Base-by-base conservation (phyloP, 2,329 filamentous ascomycete species). In the Rugonectria rugulosa region DNA sequence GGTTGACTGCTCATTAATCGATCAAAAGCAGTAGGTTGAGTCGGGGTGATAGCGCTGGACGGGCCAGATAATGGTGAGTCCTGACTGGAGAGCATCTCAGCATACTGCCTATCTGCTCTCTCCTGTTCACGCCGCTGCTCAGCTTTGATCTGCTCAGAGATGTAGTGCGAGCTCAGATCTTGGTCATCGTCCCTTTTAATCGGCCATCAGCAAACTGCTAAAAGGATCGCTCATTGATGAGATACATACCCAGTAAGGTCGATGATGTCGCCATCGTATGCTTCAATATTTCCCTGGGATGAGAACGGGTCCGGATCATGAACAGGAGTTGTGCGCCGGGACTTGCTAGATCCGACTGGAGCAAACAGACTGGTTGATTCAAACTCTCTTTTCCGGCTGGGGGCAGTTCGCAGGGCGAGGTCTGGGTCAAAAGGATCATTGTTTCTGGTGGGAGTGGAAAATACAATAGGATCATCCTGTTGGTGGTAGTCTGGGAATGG, bases 241-340 rank as follows among this genome's bases (percentile, higher is more conserved):
- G 14, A 17, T 27, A 57, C 69, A 55, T 71, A 75, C 72, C 75
- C 75, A 59, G 76, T 79, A 63, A 79, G 72, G 63, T 79, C 76
- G 50, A 79, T 76, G 29, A 77, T 49, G 17, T 72, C 68, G 37
- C 67, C 27, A 17, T 48, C 31, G n/a, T 47, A 57, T 57, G 21
- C 48, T 48, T 32, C 56, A 23, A 45, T 43, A 45, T 36, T 23
- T 8, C 27, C 38, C 12, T 27, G 23, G 31, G 45, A 43, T 6
- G 54, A 56, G 27, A 56, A 57, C 9, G 45, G 49, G n/a, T 58
- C 42, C 19, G 46, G 40, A 36, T 19, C 24, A 3, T 54, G 55
- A 19, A 38, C 45, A 10, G 71, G 67, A 21, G 68, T 69, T 3
- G 71, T 68, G 8, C 75, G 69, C 26, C 70, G 71, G 19, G 73